Evolutionary conservation across 768 basidiomycete genomes (phyloP), one percentile per base, ranked within the genome.

Genomic region (Lyophyllum decastes): DNA sequence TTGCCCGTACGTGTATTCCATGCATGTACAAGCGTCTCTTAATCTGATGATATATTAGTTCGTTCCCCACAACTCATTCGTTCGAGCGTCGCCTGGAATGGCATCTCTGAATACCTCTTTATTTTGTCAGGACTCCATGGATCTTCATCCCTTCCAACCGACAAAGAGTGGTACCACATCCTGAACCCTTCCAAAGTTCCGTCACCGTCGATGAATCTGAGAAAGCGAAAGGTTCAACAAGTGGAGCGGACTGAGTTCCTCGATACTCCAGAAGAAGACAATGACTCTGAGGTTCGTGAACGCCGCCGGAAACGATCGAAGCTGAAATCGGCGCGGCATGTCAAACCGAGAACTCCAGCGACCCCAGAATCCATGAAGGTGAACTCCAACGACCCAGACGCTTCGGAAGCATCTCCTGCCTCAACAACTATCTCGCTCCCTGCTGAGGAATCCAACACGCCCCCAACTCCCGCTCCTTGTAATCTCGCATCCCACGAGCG

Each of bases 1-100:
- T 86, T 54, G 70, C 82, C 50, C 71, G 87, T 87, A 67, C 65
- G 85, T 81, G 19, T 44, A 40, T 27, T 49, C 57, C 47, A 24
- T 47, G 11, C 34, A 52, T 30, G 3, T 19, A 9, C 35, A 16
- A 49, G 34, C 25, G 45, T 45, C 41, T 11, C 30, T 53, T 57
- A 46, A 51, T 46, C 19, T 52, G 25, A 33, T 25, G 14, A 26
- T 21, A n/a, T 50, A 33, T 7, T 59, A 80, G 78, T 78, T 17
- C 75, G 76, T 43, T 69, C 68, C 27, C 76, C 76, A 26, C 69
- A 68, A 34, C 66, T 76, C 40, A 78, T 81, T 50, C 67, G 68
- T 22, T 73, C 76, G 4, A 67, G 69, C 9, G 75, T 80, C 16
- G 73, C 74, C 10, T 81, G 79, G 79, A 77, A 75, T 53, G 79